Conservation (phyloP, 371 early-diverging fungal genomes). For the Mucor piriformis region DNA sequence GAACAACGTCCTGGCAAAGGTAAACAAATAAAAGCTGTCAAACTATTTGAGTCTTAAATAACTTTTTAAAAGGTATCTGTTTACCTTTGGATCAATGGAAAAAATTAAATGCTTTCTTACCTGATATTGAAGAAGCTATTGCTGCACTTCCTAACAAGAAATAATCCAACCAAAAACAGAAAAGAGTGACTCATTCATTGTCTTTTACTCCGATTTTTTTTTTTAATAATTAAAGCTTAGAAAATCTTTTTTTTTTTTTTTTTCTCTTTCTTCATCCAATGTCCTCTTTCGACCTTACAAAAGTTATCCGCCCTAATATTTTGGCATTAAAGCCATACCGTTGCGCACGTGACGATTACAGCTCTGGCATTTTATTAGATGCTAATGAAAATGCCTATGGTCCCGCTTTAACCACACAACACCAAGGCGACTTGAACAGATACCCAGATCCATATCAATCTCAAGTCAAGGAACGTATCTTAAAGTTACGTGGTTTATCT, state of each 20-base stretch:
- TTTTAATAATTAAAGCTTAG: neutral
- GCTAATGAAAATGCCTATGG: constrained; percentile 98
- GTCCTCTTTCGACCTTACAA: constrained; percentile 69
- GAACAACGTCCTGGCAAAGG: constrained; percentile 31
- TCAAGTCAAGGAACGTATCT: constrained; percentile 76
- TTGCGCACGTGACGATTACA: constrained; percentile 96
- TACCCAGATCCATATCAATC: constrained; percentile 96
- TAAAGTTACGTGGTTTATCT: constrained; percentile 69
- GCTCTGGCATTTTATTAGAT: constrained; percentile 89
- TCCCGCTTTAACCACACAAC: constrained; percentile 51
- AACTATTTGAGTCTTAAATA: neutral
- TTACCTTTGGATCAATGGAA: constrained; percentile 32
- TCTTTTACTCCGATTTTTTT: neutral
- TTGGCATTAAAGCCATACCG: constrained; percentile 89
- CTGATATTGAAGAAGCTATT: constrained; percentile 26
- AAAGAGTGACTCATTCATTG: constrained; percentile 9
- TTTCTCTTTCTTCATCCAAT: neutral
- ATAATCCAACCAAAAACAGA: neutral
- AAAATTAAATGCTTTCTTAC: constrained; percentile 21
- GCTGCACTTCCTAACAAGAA: constrained; percentile 4
- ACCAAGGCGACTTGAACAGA: constrained; percentile 73
- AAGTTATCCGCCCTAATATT: constrained; percentile 93
- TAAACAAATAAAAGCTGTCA: neutral
- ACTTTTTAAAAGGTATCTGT: constrained; percentile 20
- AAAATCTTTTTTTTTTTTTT: neutral